Conservation (phyloP, 1,139 yeast genomes). For the Candida tropicalis region DNA sequence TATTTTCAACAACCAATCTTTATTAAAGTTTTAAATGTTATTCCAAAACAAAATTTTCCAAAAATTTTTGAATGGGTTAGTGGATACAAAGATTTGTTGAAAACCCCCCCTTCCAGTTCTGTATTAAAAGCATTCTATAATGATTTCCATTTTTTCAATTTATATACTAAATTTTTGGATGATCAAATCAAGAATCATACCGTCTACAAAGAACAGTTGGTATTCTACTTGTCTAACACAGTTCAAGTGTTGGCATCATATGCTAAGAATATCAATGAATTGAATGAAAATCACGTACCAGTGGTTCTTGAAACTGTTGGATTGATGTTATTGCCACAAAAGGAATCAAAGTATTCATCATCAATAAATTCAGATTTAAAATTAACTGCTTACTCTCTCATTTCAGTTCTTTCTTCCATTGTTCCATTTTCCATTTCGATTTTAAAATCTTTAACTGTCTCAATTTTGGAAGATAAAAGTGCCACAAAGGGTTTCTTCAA, state of each 20-base stretch:
- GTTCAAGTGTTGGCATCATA: slow-evolving; percentile 56
- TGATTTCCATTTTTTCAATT: slow-evolving; percentile 66
- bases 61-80: slow-evolving; percentile 71
- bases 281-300: slow-evolving; percentile 48
- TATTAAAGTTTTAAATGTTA: slow-evolving; percentile 69
- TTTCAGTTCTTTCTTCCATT: slow-evolving; percentile 77
- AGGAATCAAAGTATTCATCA: slow-evolving; percentile 21
- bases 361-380: slow-evolving; percentile 64
- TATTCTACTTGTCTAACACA: slow-evolving; percentile 78
- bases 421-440: slow-evolving; percentile 67
- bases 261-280: slow-evolving; percentile 29
- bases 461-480: slow-evolving; percentile 43
- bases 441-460: slow-evolving; percentile 67
- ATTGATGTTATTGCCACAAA: slow-evolving; percentile 42
- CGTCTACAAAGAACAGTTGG: slow-evolving; percentile 69
- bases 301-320: slow-evolving; percentile 61
- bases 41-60: slow-evolving; percentile 67
- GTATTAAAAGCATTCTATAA: slow-evolving; percentile 69
- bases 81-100: slow-evolving; percentile 66
- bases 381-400: slow-evolving; percentile 78
- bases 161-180: slow-evolving; percentile 62
- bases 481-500: slow-evolving; percentile 25
- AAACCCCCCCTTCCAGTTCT: slow-evolving; percentile 67
- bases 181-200: slow-evolving; percentile 56
- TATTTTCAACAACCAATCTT: slow-evolving; percentile 76